phyloP scores from a whole-genome alignment of 2,329 filamentous ascomycete genomes.

The Cercospora berteroae region DNA sequence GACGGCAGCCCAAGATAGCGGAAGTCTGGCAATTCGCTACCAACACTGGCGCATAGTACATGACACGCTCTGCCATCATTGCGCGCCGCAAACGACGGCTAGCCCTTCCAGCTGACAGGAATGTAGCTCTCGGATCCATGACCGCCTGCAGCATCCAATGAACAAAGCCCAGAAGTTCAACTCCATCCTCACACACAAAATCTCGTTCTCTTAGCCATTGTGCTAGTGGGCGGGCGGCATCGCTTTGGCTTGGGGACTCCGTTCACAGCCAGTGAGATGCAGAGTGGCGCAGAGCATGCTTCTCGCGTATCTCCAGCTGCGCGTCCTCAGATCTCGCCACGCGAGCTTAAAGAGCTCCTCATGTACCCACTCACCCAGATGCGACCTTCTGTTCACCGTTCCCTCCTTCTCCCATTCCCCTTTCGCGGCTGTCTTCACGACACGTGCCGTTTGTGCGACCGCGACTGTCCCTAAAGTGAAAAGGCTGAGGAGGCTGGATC shows the following conservation, averaged over 20 bases:
- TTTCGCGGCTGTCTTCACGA: neutral
- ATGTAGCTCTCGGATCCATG: neutral
- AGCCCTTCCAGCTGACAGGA: neutral
- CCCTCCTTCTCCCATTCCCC: neutral
- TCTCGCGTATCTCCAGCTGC: constrained; percentile 3
- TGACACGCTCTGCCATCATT: constrained; percentile 2
- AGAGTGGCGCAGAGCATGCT: neutral
- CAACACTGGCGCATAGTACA: constrained; percentile 2
- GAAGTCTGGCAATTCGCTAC: neutral
- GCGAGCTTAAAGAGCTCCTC: constrained; percentile 1
- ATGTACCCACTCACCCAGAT: neutral
- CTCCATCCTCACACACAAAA: neutral
- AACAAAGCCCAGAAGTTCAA: neutral
- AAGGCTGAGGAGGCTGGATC: neutral
- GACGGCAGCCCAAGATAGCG: neutral
- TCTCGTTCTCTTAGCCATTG: neutral
- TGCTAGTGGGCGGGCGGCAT: neutral
- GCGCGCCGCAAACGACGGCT: neutral
- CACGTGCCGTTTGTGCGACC: neutral
- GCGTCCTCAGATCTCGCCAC: neutral
- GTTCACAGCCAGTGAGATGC: constrained; percentile 1
- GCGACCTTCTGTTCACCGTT: neutral
- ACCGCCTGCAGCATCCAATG: neutral
- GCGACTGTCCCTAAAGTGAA: neutral
- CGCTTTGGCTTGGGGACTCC: neutral